phyloP scores from a whole-genome alignment of 805 yeast genomes.

The Nakazawaea peltata region DNA sequence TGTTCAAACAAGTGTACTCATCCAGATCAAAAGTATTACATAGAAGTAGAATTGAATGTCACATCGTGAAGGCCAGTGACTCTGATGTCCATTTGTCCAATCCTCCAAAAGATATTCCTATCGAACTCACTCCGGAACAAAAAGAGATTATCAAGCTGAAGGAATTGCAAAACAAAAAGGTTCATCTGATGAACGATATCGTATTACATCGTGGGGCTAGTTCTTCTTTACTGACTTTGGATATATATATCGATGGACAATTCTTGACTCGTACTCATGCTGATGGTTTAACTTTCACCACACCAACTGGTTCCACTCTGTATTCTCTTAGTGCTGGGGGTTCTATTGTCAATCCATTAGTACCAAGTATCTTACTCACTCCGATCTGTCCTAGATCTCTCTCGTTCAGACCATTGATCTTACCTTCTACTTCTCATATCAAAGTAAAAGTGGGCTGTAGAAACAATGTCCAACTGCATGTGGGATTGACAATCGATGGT shows the following conservation, averaged over 20 bases:
- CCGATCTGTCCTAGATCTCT: slow-evolving; percentile 91
- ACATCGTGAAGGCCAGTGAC: slow-evolving; percentile 33
- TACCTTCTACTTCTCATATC: slow-evolving; percentile 75
- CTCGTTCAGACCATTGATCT: slow-evolving; percentile 80
- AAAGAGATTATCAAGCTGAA: slow-evolving; percentile 3
- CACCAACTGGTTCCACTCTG: slow-evolving; percentile 96
- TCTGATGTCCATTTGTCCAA: slow-evolving; percentile 4
- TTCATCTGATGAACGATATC: slow-evolving; percentile 90
- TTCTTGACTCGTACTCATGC: slow-evolving; percentile 85
- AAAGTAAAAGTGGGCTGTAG: slow-evolving; percentile 51
- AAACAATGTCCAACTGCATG: slow-evolving; percentile 29
- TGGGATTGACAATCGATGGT: slow-evolving; percentile 77
- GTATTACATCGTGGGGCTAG: slow-evolving; percentile 82
- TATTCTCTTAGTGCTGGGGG: slow-evolving; percentile 89
- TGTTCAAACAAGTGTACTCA: slow-evolving; percentile 59
- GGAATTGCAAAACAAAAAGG: slow-evolving; percentile 20
- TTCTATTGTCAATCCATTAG: slow-evolving; percentile 83
- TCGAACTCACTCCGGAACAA: slow-evolving; percentile 10
- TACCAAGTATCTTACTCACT: slow-evolving; percentile 72
- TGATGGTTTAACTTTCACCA: slow-evolving; percentile 78
- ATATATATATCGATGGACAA: slow-evolving; percentile 78
- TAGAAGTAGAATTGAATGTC: slow-evolving; percentile 75
- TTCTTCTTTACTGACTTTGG: slow-evolving; percentile 78
- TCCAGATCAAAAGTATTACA: slow-evolving; percentile 67
- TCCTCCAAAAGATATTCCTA: slow-evolving; percentile 4